Conservation (phyloP, 2,329 filamentous ascomycete species). For the Biscogniauxia sp. region DNA sequence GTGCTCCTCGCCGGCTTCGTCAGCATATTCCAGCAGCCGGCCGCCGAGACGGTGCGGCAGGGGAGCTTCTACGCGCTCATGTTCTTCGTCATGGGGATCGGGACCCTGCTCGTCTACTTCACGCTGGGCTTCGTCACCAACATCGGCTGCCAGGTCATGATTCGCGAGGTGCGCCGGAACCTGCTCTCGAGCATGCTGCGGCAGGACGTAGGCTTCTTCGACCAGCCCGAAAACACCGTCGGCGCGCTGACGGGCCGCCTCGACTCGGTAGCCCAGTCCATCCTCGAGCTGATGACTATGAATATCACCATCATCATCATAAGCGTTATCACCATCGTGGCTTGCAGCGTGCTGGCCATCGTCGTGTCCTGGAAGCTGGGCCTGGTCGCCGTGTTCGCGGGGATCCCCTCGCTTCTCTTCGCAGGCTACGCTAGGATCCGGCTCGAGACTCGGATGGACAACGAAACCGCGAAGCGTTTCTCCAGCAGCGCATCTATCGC, state of each 20-base stretch:
- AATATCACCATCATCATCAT: conserved; percentile 43
- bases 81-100: conserved; percentile 40
- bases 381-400: conserved; percentile 41
- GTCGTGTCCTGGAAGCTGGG: conserved; percentile 44
- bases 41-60: conserved; percentile 25
- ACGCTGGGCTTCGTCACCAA: conserved; percentile 34
- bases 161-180: conserved; percentile 31
- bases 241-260: background rate
- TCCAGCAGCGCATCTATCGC: conserved; percentile 43
- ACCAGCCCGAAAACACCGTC: background rate
- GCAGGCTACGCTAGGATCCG: conserved; percentile 42
- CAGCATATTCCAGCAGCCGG: conserved; percentile 33
- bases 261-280: background rate
- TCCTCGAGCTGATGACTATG: conserved; percentile 12
- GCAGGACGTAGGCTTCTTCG: conserved; percentile 9
- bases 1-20: conserved; percentile 38
- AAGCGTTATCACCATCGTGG: conserved; percentile 39
- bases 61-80: conserved; percentile 44
- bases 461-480: conserved; percentile 35
- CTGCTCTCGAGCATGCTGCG: background rate
- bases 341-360: conserved; percentile 39
- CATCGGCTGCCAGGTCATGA: conserved; percentile 25
- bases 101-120: conserved; percentile 35
- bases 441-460: conserved; percentile 41
- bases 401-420: conserved; percentile 39